Percentiles rank a stretch among this genome's conserved stretches.
Conservation (phyloP, 2,329 filamentous ascomycete genomes). For the Blastomyces parvus region DNA sequence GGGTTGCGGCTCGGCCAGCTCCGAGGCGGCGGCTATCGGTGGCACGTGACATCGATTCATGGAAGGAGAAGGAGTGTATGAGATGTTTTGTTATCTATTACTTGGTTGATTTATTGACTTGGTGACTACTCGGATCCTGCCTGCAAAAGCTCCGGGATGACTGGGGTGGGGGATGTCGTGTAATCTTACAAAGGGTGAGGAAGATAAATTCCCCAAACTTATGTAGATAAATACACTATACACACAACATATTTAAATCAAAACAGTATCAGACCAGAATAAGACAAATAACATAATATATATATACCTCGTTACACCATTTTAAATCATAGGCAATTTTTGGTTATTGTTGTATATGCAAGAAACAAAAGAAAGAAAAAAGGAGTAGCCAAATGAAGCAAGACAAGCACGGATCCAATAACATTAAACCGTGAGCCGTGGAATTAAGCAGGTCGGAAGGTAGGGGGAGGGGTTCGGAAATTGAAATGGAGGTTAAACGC, state of each 20-base stretch:
- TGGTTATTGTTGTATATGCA: not conserved
- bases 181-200: not conserved
- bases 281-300: not conserved
- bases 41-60: not conserved
- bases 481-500: slow-evolving; percentile 6
- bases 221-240: too few relatives aligned
- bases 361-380: not conserved
- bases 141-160: not conserved
- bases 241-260: not conserved
- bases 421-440: not conserved
- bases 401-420: not conserved
- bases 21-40: not conserved
- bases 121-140: not conserved
- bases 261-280: not conserved
- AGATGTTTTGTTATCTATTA: too few relatives aligned
- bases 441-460: not conserved
- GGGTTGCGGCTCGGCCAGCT: not conserved
- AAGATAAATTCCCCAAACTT: not conserved
- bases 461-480: not conserved
- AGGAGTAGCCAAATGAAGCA: not conserved
- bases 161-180: not conserved
- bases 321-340: not conserved
- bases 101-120: too few relatives aligned
- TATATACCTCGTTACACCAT: not conserved
- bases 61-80: too few relatives aligned